These are phyloP conservation scores for Amanita subjunquillea DNA, from an alignment of 768 basidiomycete genomes.

Conservation along the genomic window DNA sequence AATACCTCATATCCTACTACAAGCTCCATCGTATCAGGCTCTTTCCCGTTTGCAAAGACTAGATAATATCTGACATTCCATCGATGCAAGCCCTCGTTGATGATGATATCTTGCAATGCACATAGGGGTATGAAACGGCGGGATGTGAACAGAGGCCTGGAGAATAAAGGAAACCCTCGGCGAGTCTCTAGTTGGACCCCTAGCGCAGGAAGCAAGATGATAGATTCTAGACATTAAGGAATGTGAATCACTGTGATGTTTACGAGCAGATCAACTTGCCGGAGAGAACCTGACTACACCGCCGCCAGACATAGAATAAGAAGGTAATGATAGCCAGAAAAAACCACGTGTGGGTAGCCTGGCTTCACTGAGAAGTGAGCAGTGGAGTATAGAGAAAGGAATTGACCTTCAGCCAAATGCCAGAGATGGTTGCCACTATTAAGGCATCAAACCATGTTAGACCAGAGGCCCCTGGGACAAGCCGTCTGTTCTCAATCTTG, in stretches of 20 bases:
- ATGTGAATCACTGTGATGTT: constrained; percentile 3
- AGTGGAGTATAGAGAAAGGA: not conserved
- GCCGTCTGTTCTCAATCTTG: constrained; percentile 42
- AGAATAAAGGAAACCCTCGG: constrained; percentile 35
- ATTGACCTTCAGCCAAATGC: constrained; percentile 22
- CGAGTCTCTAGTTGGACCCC: constrained; percentile 72
- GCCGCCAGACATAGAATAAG: not conserved
- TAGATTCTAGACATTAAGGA: constrained; percentile 40
- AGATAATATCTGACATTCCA: constrained; percentile 72
- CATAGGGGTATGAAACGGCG: constrained; percentile 53
- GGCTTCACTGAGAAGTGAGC: not conserved
- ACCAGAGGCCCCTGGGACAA: constrained; percentile 23
- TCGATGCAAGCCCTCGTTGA: constrained; percentile 62
- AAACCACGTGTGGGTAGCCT: not conserved
- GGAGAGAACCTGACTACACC: constrained; percentile 3
- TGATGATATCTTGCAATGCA: constrained; percentile 47
- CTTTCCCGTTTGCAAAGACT: constrained; percentile 30
- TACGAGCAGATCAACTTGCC: constrained; percentile 2
- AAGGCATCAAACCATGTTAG: constrained; percentile 29
- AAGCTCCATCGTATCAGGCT: constrained; percentile 20
- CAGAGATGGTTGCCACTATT: constrained; percentile 18
- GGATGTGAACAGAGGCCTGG: constrained; percentile 21
- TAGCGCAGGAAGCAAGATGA: constrained; percentile 53
- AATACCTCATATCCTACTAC: constrained; percentile 55
- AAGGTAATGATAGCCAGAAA: not conserved